Conservation (phyloP, 2,329 filamentous ascomycete species). For the Pseudogymnoascus verrucosus region DNA sequence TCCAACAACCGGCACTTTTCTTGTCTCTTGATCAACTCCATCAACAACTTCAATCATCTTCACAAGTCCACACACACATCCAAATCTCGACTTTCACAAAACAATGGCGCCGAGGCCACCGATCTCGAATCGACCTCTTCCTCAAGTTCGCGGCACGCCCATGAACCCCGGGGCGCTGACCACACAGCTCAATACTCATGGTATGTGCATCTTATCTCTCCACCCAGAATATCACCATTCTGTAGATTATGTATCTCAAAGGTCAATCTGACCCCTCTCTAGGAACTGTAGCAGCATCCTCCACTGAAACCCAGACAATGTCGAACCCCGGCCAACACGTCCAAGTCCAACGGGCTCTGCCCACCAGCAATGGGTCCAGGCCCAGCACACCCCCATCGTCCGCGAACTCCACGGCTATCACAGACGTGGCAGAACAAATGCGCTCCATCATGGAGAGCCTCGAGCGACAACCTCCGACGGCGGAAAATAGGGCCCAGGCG, state of each 20-base stretch:
- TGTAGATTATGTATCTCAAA: background rate
- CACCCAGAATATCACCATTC: background rate
- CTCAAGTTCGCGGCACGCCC: conserved; percentile 1
- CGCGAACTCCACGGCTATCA: background rate
- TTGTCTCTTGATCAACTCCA: background rate
- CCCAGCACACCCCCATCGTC: background rate
- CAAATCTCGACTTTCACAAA: background rate
- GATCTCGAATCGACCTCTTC: background rate
- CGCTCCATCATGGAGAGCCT: conserved; percentile 2
- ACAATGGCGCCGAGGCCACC: background rate
- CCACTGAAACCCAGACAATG: background rate
- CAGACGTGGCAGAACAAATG: background rate
- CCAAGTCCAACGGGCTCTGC: background rate
- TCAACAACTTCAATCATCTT: background rate
- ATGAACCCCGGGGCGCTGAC: background rate
- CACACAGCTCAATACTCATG: background rate
- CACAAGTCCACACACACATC: background rate
- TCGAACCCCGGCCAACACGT: background rate
- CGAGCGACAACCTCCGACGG: background rate
- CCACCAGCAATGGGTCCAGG: background rate
- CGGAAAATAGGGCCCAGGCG: background rate
- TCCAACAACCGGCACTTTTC: background rate
- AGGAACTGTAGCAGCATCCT: background rate
- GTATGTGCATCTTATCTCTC: background rate
- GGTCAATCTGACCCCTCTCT: background rate